Evolutionary conservation across 495 filamentous ascomycete species (phyloP).

Genomic region (Aspergillus leporis): DNA sequence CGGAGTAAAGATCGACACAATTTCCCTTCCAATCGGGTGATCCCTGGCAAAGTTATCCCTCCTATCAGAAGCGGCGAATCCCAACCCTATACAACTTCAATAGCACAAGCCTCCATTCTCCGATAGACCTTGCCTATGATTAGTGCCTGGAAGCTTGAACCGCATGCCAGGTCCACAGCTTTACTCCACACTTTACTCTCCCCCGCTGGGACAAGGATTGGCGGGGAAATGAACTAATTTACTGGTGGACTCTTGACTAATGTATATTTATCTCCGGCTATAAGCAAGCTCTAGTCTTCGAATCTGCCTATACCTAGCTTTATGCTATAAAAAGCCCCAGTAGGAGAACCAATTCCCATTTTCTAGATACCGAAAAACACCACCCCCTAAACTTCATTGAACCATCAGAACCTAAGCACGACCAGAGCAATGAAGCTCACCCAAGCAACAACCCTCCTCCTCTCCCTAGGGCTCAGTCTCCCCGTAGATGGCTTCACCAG

Average conservation of each 20-base stretch:
- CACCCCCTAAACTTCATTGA: too few species aligned
- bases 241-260: neutral
- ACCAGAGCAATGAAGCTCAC: conserved; percentile 31
- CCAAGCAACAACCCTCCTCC: conserved; percentile 27
- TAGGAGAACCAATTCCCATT: too few species aligned
- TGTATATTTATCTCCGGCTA: neutral
- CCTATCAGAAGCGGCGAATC: conserved; percentile 29
- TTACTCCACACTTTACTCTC: conserved; percentile 2
- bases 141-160: neutral
- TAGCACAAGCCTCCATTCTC: neutral
- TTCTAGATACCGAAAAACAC: too few species aligned
- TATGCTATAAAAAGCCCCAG: too few species aligned
- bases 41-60: conserved; percentile 28
- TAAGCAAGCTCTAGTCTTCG: neutral
- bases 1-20: neutral
- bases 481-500: conserved; percentile 23
- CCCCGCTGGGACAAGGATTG: neutral
- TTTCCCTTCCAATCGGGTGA: conserved; percentile 41
- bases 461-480: conserved; percentile 20
- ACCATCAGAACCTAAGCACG: too few species aligned
- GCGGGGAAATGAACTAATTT: neutral
- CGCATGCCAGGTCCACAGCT: neutral
- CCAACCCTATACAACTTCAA: neutral
- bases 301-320: neutral
- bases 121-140: neutral